Base-by-base conservation (phyloP, 129 eudicot genomes). In the Scalesia atractyloides region DNA sequence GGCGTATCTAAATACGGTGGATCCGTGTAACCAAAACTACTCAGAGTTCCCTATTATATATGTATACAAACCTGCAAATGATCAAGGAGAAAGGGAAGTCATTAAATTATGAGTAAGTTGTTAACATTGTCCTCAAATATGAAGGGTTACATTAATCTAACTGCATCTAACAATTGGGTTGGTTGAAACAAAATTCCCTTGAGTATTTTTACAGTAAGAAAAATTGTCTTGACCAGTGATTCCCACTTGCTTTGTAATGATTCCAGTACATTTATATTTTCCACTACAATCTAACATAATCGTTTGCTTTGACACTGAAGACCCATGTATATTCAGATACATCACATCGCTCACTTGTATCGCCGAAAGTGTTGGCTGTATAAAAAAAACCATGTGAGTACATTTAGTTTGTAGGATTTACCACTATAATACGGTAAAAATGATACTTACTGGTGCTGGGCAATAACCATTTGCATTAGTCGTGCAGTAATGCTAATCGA, bases 401-500 rank as follows among this genome's bases (percentile, higher is more conserved):
- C 12, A 49, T 7, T 30, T 30, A 47, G 5, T 14, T 5, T 50
- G 7, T 50, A 4, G 9, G 9, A n/a, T 17, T 64, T 36, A 44
- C 5, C 9, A 54, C 36, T 1, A 36, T 36, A 11, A 34, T 12
- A 14, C 1, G 5, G 50, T 16, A 19, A 49, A 33, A 75, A 62
- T 12, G 19, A 30, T 48, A 36, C 66, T 80, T 80, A 80, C 84
- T 1, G 66, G 75, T 37, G 70, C 19, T 39, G 66, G 60, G 61
- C 82, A 78, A 63, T 2, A 18, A 41, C 19, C 16, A 39, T 77
- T 17, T 64, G 24, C 72, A 1, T 1, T 9, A 39, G 56, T 47
- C 44, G 36, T n/a, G 61, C 83, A 74, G 58, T 84, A 84, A 41
- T 73, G 75, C 59, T 84, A 83, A 46, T 84, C 82, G 4, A 84